phyloP scores from a whole-genome alignment of 768 basidiomycete genomes.

The Psilocybe tampanensis region DNA sequence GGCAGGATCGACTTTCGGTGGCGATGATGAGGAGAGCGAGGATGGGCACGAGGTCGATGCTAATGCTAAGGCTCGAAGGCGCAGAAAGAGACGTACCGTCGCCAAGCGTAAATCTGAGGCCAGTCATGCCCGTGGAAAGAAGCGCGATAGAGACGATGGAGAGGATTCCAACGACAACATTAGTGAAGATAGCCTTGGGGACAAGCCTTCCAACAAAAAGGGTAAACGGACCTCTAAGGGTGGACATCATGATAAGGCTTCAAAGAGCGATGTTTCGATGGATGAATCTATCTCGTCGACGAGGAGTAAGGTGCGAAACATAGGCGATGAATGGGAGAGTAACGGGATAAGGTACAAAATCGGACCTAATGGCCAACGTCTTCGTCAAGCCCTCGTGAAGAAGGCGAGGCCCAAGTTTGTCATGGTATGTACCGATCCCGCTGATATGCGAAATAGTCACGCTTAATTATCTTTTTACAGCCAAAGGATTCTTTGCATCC shows the following conservation, averaged over 20 bases:
- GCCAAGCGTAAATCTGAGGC: slow-evolving; percentile 54
- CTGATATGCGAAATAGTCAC: slow-evolving; percentile 9
- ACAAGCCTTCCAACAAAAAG: slow-evolving; percentile 43
- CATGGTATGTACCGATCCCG: slow-evolving; percentile 55
- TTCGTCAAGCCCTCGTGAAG: slow-evolving; percentile 73
- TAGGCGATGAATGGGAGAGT: slow-evolving; percentile 79
- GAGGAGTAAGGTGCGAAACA: slow-evolving; percentile 55
- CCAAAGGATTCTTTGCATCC: slow-evolving; percentile 80
- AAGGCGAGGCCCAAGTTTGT: slow-evolving; percentile 68
- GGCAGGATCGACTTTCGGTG: slow-evolving; percentile 71
- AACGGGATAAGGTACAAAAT: slow-evolving; percentile 75
- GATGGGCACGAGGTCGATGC: slow-evolving; percentile 36
- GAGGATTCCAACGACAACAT: slow-evolving; percentile 47
- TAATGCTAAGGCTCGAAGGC: slow-evolving; percentile 45
- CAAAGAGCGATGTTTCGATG: slow-evolving; percentile 45
- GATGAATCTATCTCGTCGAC: slow-evolving; percentile 52
- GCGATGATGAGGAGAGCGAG: slow-evolving; percentile 53
- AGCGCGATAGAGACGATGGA: slow-evolving; percentile 64
- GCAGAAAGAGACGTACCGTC: slow-evolving; percentile 61
- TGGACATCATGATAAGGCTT: slow-evolving; percentile 30
- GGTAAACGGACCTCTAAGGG: slow-evolving; percentile 44
- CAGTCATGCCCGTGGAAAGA: slow-evolving; percentile 51
- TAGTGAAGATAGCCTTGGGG: slow-evolving; percentile 29
- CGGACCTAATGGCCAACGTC: slow-evolving; percentile 65
- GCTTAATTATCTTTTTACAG: slow-evolving; percentile 36